Evolutionary conservation across 768 basidiomycete species (phyloP).

Genomic region (Melanogaster broomeanus): DNA sequence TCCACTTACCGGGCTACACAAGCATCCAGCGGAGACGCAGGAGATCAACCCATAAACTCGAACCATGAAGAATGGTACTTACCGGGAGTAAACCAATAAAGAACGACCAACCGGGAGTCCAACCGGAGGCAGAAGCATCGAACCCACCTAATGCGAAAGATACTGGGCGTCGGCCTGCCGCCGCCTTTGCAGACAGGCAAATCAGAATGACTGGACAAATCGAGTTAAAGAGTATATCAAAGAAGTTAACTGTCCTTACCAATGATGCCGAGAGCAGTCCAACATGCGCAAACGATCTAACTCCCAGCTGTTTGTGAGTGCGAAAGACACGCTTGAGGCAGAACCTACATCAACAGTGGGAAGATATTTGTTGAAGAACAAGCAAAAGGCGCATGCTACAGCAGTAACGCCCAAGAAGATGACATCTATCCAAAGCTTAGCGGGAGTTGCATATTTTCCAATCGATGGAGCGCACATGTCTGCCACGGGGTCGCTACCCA

Average conservation of each 20-base stretch:
- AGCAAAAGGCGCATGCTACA: slow-evolving; percentile 49
- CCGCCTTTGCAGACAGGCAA: slow-evolving; percentile 57
- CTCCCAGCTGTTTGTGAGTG: slow-evolving; percentile 4
- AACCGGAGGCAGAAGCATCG: slow-evolving; percentile 63
- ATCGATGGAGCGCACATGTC: slow-evolving; percentile 43
- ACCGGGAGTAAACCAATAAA: slow-evolving; percentile 66
- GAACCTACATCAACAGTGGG: slow-evolving; percentile 48
- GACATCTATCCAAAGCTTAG: slow-evolving; percentile 38
- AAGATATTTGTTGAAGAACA: slow-evolving; percentile 56
- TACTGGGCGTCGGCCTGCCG: slow-evolving; percentile 52
- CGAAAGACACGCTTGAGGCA: not conserved
- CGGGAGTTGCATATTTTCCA: not conserved
- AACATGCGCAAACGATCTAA: slow-evolving; percentile 58
- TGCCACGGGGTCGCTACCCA: slow-evolving; percentile 63
- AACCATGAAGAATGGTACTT: slow-evolving; percentile 14
- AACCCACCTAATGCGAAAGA: slow-evolving; percentile 60
- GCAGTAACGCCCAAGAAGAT: slow-evolving; percentile 57
- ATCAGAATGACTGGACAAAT: slow-evolving; percentile 52
- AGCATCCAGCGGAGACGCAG: not conserved
- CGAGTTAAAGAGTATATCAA: slow-evolving; percentile 10
- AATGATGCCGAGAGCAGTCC: slow-evolving; percentile 61
- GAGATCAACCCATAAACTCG: not conserved
- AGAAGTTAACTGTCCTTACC: slow-evolving; percentile 28
- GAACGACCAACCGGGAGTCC: slow-evolving; percentile 69
- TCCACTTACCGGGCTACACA: slow-evolving; percentile 28